A percentile compares a stretch with the other conserved stretches of the same genome.
phyloP scores from a whole-genome alignment of 129 eudicot genomes.

The carrot (Daucus carota) region DH1_v3.0 NC_030386.2:34931001-34931500 shows the following conservation, averaged over 20 bases:
- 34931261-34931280: no score
- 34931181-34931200: neutral
- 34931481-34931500: neutral
- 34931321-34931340: no score
- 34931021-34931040: neutral
- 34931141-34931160: neutral
- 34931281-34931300: no score
- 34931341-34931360: neutral
- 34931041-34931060: neutral
- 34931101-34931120: no score
- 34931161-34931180: neutral
- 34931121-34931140: neutral
- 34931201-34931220: no score
- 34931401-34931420: constrained; percentile 95
- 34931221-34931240: no score
- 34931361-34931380: constrained; percentile 39
- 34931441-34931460: constrained; percentile 18
- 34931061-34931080: no score
- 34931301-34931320: constrained; percentile 8
- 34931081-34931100: no score
- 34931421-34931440: constrained; percentile 74
- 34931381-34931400: constrained; percentile 85
- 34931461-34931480: neutral
- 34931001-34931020: neutral
- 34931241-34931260: no score